Evolutionary conservation across 2,329 filamentous ascomycete genomes (phyloP), one percentile per base, ranked within the genome.

Genomic region (Apiospora hydei): DNA sequence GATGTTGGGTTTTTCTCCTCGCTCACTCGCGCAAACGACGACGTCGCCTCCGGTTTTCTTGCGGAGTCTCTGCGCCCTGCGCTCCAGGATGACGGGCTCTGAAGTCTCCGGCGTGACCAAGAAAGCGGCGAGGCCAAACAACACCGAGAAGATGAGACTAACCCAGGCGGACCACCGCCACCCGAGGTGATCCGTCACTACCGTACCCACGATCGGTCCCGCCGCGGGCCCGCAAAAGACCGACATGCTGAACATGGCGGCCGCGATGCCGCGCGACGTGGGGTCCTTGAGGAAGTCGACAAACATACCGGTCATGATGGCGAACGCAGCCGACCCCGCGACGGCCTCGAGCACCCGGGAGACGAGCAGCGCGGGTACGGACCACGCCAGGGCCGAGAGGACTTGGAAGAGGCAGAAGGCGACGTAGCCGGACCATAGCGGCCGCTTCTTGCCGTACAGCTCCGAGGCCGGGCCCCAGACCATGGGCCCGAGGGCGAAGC

Each of bases 231-330:
- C 49, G 24, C 49, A 53, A 16, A 53, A 53, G 3, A 53, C 49
- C 24, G 49, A 53, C 49, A 53, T 30, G 49, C 49, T 53, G 49
- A 53, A 53, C 49, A 53, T 53, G 49, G 49, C 49, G n/a, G 49
- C 49, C 24, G 49, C 49, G 49, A 53, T 53, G 24, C 49, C 49
- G 24, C 49, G 49, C 24, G 49, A 53, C 1, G 49, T 53, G 24
- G 49, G 49, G 24, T 53, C 49, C 24, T 53, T 53, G 24, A 53
- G 49, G 24, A 53, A 53, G 24, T 53, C 49, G n/a, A 53, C 49
- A 14, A 53, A 53, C 49, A 53, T 53, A 24, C 49, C 49, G 11
- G 49, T 53, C 24, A 53, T 53, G 24, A 53, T 53, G 24, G 49
- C 49, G 24, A 53, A 30, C n/a, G 49, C 30, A 11, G 49, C 24